Base-by-base conservation (phyloP, 1,284 basidiomycete genomes). In the Rhodotorula sp. region DNA sequence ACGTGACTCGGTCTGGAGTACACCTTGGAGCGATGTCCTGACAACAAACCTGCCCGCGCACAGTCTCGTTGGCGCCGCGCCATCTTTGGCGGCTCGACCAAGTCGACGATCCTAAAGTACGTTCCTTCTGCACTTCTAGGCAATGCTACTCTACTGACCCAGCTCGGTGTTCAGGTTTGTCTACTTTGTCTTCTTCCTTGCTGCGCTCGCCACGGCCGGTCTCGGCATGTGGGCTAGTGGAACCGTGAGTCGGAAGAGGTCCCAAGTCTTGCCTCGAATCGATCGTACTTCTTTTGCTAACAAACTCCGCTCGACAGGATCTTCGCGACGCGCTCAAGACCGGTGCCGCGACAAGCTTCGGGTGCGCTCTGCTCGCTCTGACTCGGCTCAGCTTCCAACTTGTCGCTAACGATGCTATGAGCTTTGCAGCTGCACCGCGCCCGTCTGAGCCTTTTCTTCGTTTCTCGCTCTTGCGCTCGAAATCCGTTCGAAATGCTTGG, bases 141-240 rank as follows among this genome's bases (percentile, higher is more conserved):
- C 10, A 23, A 8, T 28, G 12, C 5, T 12, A 12, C 15, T 16
- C 23, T 31, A 34, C 26, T 52, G 38, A 45, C 34, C 3, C 5
- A 47, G n/a, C 50, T 60, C 45, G 12, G 16, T 0, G 12, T 19
- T 80, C 76, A 83, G 84, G 63, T 65, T 77, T 2, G 80, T 80
- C 72, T 80, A 83, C 70, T 49, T 82, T 48, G 2, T 83, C 59
- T 45, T 83, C 57, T 69, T 73, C 15, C 67, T 85, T 18, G 84
- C 81, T 0, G 80, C 79, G 47, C 63, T 81, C 50, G 75, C 82
- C 2, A 78, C 79, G 0, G 82, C 83, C 0, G 77, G 70, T 18
- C 68, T 84, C 21, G 83, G 83, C 1, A 84, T 86, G 83, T 87
- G 84, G 69, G 72, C 67, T 3, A n/a, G 19, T 19, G 56, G 56